Percentiles rank a stretch among this genome's conserved stretches.
Conservation (phyloP, 805 yeast species). For the Zygosaccharomyces pseudorouxii region DNA sequence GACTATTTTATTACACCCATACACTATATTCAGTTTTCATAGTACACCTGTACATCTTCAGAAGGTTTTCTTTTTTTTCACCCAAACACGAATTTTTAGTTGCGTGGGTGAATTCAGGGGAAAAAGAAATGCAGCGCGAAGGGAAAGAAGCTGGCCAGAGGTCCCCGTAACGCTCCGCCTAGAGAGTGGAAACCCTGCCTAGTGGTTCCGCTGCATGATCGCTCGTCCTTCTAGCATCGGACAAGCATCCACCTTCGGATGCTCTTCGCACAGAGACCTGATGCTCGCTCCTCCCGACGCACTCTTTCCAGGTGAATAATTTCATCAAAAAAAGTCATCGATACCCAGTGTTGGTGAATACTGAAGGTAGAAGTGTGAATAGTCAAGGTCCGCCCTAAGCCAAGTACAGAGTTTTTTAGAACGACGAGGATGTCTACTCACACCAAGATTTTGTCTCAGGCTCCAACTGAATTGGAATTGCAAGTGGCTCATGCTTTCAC, state of each 20-base stretch:
- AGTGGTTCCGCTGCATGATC: background rate
- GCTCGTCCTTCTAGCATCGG: too few species aligned
- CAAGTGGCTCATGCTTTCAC: slow-evolving; percentile 98
- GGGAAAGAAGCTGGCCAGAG: background rate
- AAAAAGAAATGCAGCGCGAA: background rate
- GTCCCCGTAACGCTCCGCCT: background rate
- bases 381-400: slow-evolving; percentile 14
- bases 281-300: background rate
- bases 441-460: slow-evolving; percentile 87
- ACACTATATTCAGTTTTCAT: background rate
- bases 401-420: background rate
- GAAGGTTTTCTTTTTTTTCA: background rate
- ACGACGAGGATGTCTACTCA: slow-evolving; percentile 74
- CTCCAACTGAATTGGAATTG: slow-evolving; percentile 98
- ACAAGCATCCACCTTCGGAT: too few species aligned
- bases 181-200: background rate
- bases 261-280: too few species aligned
- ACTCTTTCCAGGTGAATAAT: background rate
- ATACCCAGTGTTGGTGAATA: background rate
- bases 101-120: background rate
- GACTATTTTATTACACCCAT: background rate
- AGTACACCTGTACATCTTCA: background rate
- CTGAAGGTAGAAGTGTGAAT: slow-evolving; percentile 2
- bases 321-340: slow-evolving; percentile 1
- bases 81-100: background rate